phyloP scores from a whole-genome alignment of 179 eudicot genomes.

The Beta lomatogona region DNA sequence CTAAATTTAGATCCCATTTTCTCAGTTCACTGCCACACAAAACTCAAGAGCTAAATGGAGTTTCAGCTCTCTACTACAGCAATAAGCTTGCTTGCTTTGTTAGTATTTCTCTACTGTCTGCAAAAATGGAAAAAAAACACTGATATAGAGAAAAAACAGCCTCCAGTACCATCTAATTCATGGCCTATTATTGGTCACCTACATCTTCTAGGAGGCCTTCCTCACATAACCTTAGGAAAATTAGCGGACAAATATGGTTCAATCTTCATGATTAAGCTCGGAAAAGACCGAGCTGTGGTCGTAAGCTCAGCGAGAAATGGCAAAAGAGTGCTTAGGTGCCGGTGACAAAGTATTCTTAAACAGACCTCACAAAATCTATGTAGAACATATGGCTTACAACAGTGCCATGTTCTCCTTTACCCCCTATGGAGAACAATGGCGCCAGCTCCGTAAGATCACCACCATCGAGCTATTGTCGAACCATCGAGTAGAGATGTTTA shows the following conservation, averaged over 20 bases:
- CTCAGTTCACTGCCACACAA: too few relatives aligned
- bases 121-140: neutral
- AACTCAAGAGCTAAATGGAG: neutral
- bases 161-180: constrained; percentile 24
- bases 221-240: constrained; percentile 19
- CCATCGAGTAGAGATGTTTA: too few relatives aligned
- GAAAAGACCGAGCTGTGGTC: neutral
- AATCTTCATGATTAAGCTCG: constrained; percentile 26
- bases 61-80: neutral
- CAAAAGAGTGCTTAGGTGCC: too few relatives aligned
- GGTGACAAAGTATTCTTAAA: too few relatives aligned
- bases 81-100: neutral
- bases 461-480: too few relatives aligned
- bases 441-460: too few relatives aligned
- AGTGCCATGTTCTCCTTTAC: too few relatives aligned
- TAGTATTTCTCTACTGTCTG: neutral
- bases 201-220: constrained; percentile 7
- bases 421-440: too few relatives aligned
- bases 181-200: constrained; percentile 30
- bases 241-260: constrained; percentile 21
- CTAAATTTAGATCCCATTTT: too few relatives aligned
- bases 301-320: too few relatives aligned
- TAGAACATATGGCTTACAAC: too few relatives aligned
- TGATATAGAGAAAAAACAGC: neutral
- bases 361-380: too few relatives aligned